Evolutionary conservation across 2,329 filamentous ascomycete genomes (phyloP).

Genomic region (Samsoniella hepiali): DNA sequence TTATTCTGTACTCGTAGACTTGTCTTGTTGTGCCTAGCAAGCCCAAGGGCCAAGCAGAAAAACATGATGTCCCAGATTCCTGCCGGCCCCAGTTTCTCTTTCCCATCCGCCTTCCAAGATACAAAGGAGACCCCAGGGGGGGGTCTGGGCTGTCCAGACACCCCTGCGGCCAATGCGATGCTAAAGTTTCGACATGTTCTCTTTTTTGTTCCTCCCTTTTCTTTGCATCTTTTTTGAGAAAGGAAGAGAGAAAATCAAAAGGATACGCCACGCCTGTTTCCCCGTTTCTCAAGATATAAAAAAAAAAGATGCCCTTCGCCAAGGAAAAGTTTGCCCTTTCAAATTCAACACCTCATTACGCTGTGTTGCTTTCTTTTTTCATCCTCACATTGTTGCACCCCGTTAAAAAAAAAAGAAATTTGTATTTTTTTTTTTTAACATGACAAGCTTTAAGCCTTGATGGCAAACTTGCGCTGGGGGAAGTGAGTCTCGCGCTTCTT

Average conservation of each 20-base stretch:
- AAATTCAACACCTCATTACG: constrained; percentile 13
- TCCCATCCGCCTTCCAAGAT: constrained; percentile 12
- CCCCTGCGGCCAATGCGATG: neutral
- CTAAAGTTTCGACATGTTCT: constrained; percentile 5
- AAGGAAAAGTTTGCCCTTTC: constrained; percentile 2
- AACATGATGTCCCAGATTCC: constrained; percentile 5
- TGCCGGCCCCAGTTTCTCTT: constrained; percentile 6
- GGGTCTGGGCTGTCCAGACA: too few species aligned
- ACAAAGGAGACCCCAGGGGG: constrained; percentile 1
- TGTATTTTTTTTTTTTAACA: constrained; percentile 14
- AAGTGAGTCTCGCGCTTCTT: constrained; percentile 96
- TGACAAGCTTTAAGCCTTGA: constrained; percentile 64
- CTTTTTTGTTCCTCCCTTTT: neutral
- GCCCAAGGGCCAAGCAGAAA: constrained; percentile 3
- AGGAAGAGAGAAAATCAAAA: constrained; percentile 16
- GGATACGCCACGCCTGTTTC: constrained; percentile 17
- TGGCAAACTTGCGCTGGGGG: constrained; percentile 97
- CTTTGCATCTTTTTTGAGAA: neutral
- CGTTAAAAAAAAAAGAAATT: constrained; percentile 2
- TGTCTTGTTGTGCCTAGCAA: constrained; percentile 13
- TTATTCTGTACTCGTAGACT: constrained; percentile 31
- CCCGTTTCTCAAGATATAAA: constrained; percentile 17
- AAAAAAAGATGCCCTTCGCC: constrained; percentile 13
- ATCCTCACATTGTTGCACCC: neutral
- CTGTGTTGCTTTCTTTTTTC: constrained; percentile 13